Evolutionary conservation across 352 stramenopile genomes (phyloP), one percentile per base, ranked within the genome.

Genomic region (Bremia lactucae): DNA sequence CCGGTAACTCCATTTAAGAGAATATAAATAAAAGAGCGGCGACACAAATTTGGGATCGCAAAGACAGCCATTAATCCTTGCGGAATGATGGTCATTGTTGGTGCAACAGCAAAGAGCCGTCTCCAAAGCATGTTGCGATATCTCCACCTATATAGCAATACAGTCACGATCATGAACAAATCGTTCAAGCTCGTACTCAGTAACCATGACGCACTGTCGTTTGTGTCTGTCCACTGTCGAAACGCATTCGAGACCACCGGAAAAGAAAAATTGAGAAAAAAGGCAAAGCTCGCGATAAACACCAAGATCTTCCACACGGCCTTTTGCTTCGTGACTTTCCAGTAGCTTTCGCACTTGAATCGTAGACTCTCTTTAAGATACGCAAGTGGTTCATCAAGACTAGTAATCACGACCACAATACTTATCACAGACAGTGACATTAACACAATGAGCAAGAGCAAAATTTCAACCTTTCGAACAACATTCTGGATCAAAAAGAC

Each of bases 301-400:
- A 62, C 21, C 4, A 79, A 29, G 19, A 67, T 68, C 34, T 51
- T 42, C 64, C 68, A 76, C 10, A 79, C 59, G 1, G 59, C 68
- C 35, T 72, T 74, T 42, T 76, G 65, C 42, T 73, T 65, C 23
- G 68, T 61, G 28, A 79, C 52, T 46, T 73, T 73, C 68, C 65
- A 76, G 39, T 73, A 76, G 19, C 59, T 70, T 37, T 78, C 66
- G 31, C 47, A 57, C 46, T 78, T 65, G 48, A 57, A 71, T 4
- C 39, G 19, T 16, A 67, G 26, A 16, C 47, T 56, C 36, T 67
- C 47, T 15, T 60, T 63, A 4, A 19, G 22, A 26, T 56, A 44
- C 0, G 41, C 57, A 2, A 41, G 35, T 0, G 42, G 13, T 11
- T 67, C 57, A 2, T 62, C 43, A 7, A 63, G 43, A 14, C 26